phyloP scores from a whole-genome alignment of 2,329 filamentous ascomycete species.

The Ceratocystis cubensis region DNA sequence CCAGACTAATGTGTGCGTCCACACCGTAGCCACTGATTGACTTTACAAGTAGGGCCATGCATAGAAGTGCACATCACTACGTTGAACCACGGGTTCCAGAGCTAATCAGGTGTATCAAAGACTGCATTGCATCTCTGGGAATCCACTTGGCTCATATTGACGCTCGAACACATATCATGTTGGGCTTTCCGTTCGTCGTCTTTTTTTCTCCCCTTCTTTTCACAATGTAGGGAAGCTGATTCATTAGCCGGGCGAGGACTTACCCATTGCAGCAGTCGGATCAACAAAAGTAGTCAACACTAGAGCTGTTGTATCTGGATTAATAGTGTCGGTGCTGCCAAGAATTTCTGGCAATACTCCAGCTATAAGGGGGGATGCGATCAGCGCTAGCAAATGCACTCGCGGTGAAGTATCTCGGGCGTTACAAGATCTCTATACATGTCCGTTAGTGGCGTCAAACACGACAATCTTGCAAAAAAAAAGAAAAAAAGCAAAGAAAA shows the following conservation, averaged over 20 bases:
- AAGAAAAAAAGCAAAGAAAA: background rate
- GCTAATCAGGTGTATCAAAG: background rate
- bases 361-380: background rate
- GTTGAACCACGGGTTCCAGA: background rate
- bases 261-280: conserved; percentile 2
- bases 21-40: background rate
- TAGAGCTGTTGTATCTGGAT: background rate
- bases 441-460: conserved; percentile 14
- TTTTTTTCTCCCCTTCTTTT: background rate
- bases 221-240: background rate
- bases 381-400: background rate
- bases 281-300: background rate
- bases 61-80: background rate
- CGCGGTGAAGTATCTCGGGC: background rate
- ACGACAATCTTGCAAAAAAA: conserved; percentile 1
- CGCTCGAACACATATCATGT: background rate
- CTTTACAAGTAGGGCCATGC: background rate
- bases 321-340: background rate
- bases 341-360: background rate
- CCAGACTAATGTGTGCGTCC: background rate
- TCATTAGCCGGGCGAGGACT: background rate
- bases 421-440: conserved; percentile 7
- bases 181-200: background rate
- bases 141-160: conserved; percentile 1
- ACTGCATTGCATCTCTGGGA: background rate